Evolutionary conservation across 129 eudicot genomes (phyloP).

Genomic region (Arctium minus): DNA sequence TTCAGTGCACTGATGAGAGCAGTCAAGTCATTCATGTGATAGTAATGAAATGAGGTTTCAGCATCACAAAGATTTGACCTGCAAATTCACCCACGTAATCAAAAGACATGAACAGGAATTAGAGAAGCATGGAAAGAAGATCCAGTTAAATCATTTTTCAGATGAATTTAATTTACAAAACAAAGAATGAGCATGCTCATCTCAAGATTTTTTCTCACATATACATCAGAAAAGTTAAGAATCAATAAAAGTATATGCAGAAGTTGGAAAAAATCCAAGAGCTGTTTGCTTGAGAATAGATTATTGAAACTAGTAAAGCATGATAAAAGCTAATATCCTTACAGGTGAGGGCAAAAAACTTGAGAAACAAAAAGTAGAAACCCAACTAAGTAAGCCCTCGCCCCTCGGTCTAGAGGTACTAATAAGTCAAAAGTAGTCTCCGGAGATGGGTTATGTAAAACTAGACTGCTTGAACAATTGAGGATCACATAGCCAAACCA

Average conservation of each 20-base stretch:
- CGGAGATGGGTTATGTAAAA: too few relatives aligned
- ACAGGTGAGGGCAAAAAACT: neutral
- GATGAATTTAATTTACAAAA: neutral
- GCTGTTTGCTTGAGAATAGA: neutral
- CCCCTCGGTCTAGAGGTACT: neutral
- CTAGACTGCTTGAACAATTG: neutral
- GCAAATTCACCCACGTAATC: slow-evolving; percentile 34
- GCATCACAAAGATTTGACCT: slow-evolving; percentile 59
- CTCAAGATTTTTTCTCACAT: neutral
- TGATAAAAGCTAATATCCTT: neutral
- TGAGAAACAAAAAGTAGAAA: neutral
- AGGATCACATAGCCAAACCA: neutral
- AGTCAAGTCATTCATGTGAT: slow-evolving; percentile 57
- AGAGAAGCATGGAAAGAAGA: neutral
- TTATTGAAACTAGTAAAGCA: neutral
- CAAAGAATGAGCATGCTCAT: neutral
- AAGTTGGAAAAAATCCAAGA: neutral
- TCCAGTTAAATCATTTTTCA: neutral
- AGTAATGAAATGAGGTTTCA: slow-evolving; percentile 45
- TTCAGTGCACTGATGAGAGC: slow-evolving; percentile 48
- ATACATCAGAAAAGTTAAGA: neutral
- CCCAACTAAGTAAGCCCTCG: neutral
- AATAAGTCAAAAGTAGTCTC: too few relatives aligned
- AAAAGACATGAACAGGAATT: neutral
- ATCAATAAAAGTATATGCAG: neutral